A percentile compares a stretch with the other conserved stretches of the same genome.
phyloP scores from a whole-genome alignment of 1,139 yeast species.

The Lodderomyces metapsilosis region DNA sequence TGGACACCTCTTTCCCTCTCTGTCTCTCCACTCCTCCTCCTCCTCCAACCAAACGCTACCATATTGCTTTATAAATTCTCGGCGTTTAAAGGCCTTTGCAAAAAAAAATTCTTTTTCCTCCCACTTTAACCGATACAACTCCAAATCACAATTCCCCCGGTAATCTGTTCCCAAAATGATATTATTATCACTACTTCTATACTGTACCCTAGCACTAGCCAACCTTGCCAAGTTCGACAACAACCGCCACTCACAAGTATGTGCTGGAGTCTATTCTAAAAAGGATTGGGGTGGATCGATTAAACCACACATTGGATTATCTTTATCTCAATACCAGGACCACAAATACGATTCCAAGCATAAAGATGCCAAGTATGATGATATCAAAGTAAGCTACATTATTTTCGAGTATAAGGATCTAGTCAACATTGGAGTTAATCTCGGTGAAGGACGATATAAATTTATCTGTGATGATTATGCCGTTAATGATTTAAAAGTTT shows the following conservation, averaged over 20 bases:
- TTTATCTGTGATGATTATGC: conserved; percentile 79
- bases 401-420: conserved; percentile 84
- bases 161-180: not conserved
- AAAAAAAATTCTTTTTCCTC: not conserved
- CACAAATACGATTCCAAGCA: conserved; percentile 33
- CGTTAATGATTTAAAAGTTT: conserved; percentile 49
- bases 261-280: conserved; percentile 88
- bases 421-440: conserved; percentile 57
- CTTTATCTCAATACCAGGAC: conserved; percentile 34
- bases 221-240: conserved; percentile 51
- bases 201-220: conserved; percentile 25
- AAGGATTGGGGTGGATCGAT: conserved; percentile 83
- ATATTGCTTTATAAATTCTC: conserved; percentile 4
- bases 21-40: not conserved
- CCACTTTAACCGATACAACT: not conserved
- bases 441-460: conserved; percentile 34
- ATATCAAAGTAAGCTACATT: conserved; percentile 58
- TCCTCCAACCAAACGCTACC: not conserved
- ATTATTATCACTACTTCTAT: not conserved
- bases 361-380: conserved; percentile 24
- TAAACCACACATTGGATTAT: conserved; percentile 60
- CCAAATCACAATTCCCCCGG: not conserved
- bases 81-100: conserved; percentile 2
- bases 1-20: not conserved
- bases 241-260: conserved; percentile 54